phyloP scores from a whole-genome alignment of 192 early-diverging fungal species.

The Coemansia nantahalensis region DNA sequence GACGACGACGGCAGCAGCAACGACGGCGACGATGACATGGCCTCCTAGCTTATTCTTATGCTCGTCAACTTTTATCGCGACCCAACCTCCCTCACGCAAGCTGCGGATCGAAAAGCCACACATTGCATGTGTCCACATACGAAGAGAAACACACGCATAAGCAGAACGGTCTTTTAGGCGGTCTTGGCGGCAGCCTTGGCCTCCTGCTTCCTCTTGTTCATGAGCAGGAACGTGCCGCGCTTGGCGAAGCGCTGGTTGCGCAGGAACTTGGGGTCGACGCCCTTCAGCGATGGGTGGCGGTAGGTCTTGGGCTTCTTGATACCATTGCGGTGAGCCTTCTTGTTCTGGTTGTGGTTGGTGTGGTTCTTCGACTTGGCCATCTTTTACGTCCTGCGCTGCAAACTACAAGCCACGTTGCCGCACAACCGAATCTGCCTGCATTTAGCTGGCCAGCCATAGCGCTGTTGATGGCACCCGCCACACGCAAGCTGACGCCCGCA shows the following conservation, averaged over 20 bases:
- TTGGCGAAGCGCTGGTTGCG: slow-evolving; percentile 98
- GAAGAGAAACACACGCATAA: too few relatives aligned
- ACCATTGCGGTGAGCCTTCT: slow-evolving; percentile 99
- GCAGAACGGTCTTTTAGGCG: too few relatives aligned
- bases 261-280: slow-evolving; percentile 92
- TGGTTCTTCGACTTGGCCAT: slow-evolving; percentile 98
- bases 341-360: slow-evolving; percentile 99
- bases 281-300: slow-evolving; percentile 89
- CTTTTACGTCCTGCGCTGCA: slow-evolving; percentile 8
- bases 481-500: too few relatives aligned
- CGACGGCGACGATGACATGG: too few relatives aligned
- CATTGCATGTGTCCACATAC: too few relatives aligned
- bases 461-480: too few relatives aligned
- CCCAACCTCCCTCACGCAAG: too few relatives aligned
- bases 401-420: slow-evolving; percentile 2
- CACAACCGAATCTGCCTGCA: neutral
- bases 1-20: too few relatives aligned
- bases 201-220: slow-evolving; percentile 39
- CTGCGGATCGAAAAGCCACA: too few relatives aligned
- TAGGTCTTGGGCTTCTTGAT: slow-evolving; percentile 95
- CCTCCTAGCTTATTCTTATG: too few relatives aligned
- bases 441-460: too few relatives aligned
- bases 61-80: too few relatives aligned
- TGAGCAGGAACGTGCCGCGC: slow-evolving; percentile 46
- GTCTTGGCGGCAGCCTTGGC: slow-evolving; percentile 31